phyloP scores from a whole-genome alignment of 257 asterid genomes.

The Cynanchum wilfordii region DNA sequence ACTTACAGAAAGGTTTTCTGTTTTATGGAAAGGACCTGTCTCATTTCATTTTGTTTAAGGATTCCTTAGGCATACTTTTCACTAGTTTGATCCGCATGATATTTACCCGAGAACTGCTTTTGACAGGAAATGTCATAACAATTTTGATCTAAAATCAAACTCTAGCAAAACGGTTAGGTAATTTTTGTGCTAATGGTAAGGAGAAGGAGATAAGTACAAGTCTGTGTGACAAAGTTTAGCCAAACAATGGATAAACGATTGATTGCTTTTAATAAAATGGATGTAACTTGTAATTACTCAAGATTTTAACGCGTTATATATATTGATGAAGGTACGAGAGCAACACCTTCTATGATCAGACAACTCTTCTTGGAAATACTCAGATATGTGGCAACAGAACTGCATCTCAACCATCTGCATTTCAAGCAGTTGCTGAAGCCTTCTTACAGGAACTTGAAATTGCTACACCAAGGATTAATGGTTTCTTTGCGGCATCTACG shows the following conservation, averaged over 20 bases:
- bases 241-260: no score
- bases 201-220: background rate
- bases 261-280: background rate
- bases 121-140: background rate
- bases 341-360: slow-evolving; percentile 57
- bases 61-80: background rate
- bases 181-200: background rate
- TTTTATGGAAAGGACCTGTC: background rate
- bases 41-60: background rate
- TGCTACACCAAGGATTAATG: slow-evolving; percentile 59
- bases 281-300: background rate
- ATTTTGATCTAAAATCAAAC: background rate
- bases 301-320: no score
- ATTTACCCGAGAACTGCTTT: background rate
- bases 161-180: background rate
- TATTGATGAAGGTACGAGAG: slow-evolving; percentile 59
- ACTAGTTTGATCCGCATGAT: background rate
- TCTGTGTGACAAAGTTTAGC: background rate
- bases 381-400: slow-evolving; percentile 62
- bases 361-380: slow-evolving; percentile 62
- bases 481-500: slow-evolving; percentile 55
- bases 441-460: slow-evolving; percentile 46
- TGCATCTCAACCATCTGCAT: slow-evolving; percentile 40
- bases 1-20: background rate
- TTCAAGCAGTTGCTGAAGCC: slow-evolving; percentile 30